Conservation (phyloP, 1,139 yeast genomes). For the Arxiozyma slooffiae region DNA sequence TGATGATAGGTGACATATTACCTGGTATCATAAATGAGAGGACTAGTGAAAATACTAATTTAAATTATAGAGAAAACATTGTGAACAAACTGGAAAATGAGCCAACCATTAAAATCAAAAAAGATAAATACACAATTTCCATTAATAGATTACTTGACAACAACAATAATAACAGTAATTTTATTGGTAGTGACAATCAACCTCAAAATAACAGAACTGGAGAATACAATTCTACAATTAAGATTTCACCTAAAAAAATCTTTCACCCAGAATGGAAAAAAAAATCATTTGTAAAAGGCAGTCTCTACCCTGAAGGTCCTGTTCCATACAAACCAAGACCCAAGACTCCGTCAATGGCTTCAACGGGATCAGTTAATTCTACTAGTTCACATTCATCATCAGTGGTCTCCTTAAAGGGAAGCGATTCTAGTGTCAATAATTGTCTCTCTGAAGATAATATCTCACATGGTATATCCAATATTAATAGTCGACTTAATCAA, state of each 20-base stretch:
- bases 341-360: neutral
- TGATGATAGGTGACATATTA: conserved; percentile 19
- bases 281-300: conserved; percentile 24
- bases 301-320: conserved; percentile 29
- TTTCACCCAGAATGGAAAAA: conserved; percentile 8
- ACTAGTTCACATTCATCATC: conserved; percentile 5
- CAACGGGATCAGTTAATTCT: conserved; percentile 9
- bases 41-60: neutral
- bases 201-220: neutral
- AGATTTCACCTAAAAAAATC: neutral
- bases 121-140: neutral
- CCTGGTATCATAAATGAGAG: conserved; percentile 3
- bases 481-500: neutral
- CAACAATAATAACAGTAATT: neutral
- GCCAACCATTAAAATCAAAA: neutral
- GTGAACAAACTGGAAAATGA: neutral
- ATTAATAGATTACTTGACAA: neutral
- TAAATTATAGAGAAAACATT: conserved; percentile 7
- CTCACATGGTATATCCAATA: neutral
- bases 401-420: neutral
- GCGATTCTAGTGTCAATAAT: neutral
- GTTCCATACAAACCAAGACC: conserved; percentile 18
- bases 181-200: neutral
- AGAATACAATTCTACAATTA: neutral
- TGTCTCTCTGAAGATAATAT: neutral